phyloP scores from a whole-genome alignment of 2,329 filamentous ascomycete species.

The Penicillium sclerotiorum region DNA sequence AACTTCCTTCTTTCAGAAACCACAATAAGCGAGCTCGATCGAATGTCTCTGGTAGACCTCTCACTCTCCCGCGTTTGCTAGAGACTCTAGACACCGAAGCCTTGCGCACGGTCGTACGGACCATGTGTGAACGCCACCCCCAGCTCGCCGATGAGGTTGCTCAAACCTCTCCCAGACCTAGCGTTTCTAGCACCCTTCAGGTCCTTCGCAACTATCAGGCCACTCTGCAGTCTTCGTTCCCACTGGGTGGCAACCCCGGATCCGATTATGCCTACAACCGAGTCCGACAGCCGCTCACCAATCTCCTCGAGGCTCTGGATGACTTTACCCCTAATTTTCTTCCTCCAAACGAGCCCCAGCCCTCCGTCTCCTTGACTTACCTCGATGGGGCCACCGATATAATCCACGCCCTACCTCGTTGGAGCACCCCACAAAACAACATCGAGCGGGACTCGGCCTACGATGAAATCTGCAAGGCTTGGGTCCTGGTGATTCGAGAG shows the following conservation, averaged over 20 bases:
- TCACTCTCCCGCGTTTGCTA: slow-evolving; percentile 75
- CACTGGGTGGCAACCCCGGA: slow-evolving; percentile 78
- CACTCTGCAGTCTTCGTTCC: slow-evolving; percentile 75
- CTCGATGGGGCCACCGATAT: slow-evolving; percentile 88
- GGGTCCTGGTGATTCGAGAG: slow-evolving; percentile 88
- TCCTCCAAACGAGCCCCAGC: slow-evolving; percentile 83
- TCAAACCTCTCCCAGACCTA: slow-evolving; percentile 81
- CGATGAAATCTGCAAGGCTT: slow-evolving; percentile 91
- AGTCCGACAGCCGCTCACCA: slow-evolving; percentile 76
- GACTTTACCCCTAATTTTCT: slow-evolving; percentile 97
- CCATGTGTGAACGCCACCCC: slow-evolving; percentile 87
- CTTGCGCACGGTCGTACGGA: slow-evolving; percentile 81
- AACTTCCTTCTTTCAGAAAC: slow-evolving; percentile 68
- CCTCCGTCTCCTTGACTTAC: slow-evolving; percentile 81
- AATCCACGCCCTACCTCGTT: slow-evolving; percentile 85
- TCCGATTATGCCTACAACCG: slow-evolving; percentile 96
- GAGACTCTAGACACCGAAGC: slow-evolving; percentile 89
- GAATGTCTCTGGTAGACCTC: slow-evolving; percentile 68
- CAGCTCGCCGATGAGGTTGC: slow-evolving; percentile 84
- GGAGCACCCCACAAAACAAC: slow-evolving; percentile 85
- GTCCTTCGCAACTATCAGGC: slow-evolving; percentile 82
- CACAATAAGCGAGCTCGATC: slow-evolving; percentile 67
- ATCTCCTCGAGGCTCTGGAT: slow-evolving; percentile 83
- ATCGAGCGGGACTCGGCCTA: slow-evolving; percentile 95
- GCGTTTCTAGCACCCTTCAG: slow-evolving; percentile 74